Evolutionary conservation across 2,329 filamentous ascomycete species (phyloP).

Genomic region (Colletotrichum endophyticum): DNA sequence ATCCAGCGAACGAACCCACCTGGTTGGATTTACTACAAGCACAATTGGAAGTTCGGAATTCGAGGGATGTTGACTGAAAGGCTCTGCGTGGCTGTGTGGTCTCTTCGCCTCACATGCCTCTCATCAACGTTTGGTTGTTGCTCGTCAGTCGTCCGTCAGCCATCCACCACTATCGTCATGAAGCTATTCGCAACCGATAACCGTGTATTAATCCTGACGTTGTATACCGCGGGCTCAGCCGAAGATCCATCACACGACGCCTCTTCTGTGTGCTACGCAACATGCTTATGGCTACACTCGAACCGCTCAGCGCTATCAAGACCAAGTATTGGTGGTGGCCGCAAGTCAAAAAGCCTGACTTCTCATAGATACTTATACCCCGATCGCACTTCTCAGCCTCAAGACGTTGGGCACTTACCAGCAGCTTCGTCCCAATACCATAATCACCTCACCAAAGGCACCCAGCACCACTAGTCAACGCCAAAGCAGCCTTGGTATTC

Average conservation of each 20-base stretch:
- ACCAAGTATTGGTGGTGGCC: neutral
- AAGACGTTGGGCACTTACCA: neutral
- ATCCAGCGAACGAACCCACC: neutral
- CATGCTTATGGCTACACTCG: neutral
- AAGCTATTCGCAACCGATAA: neutral
- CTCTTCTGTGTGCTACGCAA: neutral
- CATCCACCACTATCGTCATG: neutral
- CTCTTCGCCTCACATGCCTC: neutral
- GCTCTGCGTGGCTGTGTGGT: neutral
- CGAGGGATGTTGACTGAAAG: too few species aligned
- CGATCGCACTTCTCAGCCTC: neutral
- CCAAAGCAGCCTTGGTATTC: neutral
- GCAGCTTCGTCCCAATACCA: too few species aligned
- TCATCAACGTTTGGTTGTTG: neutral
- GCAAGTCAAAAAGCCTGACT: neutral
- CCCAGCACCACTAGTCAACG: neutral
- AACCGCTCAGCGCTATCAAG: neutral
- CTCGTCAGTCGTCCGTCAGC: neutral
- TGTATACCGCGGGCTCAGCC: rapidly evolving
- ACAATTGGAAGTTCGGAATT: too few species aligned
- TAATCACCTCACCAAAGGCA: neutral
- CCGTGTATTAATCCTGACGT: neutral
- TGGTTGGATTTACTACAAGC: neutral
- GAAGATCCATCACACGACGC: neutral
- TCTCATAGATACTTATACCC: neutral